Evolutionary conservation across 192 early-diverging fungal genomes (phyloP).

Genomic region (Podila horticola): DNA sequence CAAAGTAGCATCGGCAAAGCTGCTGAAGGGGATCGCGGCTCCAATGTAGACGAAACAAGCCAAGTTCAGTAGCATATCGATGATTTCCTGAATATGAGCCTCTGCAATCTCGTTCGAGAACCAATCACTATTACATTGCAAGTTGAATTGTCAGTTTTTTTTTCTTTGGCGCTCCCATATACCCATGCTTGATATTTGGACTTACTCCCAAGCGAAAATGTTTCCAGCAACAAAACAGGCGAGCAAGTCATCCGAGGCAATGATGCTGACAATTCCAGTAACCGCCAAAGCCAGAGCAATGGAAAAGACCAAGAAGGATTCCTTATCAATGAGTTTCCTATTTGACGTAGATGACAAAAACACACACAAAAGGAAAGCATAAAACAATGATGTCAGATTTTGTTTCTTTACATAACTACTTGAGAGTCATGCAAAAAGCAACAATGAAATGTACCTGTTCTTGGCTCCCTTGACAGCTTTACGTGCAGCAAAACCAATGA

Average conservation of each 20-base stretch:
- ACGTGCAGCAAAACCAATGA: constrained; percentile 76
- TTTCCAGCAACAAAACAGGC: constrained; percentile 85
- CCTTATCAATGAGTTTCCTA: constrained; percentile 87
- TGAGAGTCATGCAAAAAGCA: not conserved
- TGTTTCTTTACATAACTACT: not conserved
- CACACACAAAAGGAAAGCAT: not conserved
- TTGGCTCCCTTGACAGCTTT: constrained; percentile 76
- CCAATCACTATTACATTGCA: constrained; percentile 68
- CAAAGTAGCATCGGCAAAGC: constrained; percentile 65
- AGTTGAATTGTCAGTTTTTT: not conserved
- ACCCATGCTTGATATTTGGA: not conserved
- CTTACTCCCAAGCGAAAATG: constrained; percentile 85
- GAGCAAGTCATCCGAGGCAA: constrained; percentile 81
- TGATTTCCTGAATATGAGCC: constrained; percentile 88
- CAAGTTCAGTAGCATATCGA: constrained; percentile 89
- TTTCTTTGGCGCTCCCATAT: not conserved
- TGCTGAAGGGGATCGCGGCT: constrained; percentile 76
- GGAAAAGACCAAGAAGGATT: constrained; percentile 83
- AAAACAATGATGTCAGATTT: not conserved
- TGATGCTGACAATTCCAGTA: constrained; percentile 75
- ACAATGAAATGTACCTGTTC: constrained; percentile 39
- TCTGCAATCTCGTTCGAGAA: constrained; percentile 84
- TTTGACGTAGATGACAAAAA: constrained; percentile 9
- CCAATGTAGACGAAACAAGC: constrained; percentile 93
- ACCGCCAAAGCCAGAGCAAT: constrained; percentile 79